Evolutionary conservation across 2,329 filamentous ascomycete species (phyloP), one percentile per base, ranked within the genome.

Genomic region (Alternaria solani): DNA sequence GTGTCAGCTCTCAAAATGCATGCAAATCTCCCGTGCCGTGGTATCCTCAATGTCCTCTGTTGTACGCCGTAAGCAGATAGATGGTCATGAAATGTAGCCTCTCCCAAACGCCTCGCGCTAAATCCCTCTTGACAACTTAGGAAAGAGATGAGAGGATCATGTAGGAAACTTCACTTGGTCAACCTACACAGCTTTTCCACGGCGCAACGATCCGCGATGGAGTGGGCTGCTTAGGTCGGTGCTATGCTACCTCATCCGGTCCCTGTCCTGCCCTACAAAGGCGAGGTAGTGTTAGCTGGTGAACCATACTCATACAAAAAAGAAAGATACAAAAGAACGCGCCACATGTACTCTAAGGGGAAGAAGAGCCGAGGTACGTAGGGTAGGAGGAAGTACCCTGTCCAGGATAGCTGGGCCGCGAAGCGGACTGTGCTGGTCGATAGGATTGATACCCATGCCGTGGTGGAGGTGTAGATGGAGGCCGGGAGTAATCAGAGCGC

Each of bases 181-280:
- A 51, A 30, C 36, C 46, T 46, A n/a, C 25, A 38, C 16, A 53
- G 26, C 7, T 7, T 43, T 11, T 46, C 38, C 38, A 16, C 12
- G 28, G 43, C 28, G 18, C 18, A 20, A 52, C n/a, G 32, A 39
- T 38, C 48, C 43, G 23, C 11, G 7, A 23, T 14, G 39, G 55
- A 53, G 42, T 36, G 28, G 26, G 44, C 28, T 25, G 54, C 43
- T 43, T 54, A 56, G 44, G 44, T 36, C 26, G 16, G 23, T 49
- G 61, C 28, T 42, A 36, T 51, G 36, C 39, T 58, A 55, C 41
- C 46, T 42, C 7, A 43, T 58, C 62, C 47, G 55, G 59, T 91
- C 28, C 57, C 62, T 51, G 58, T 58, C 63, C 61, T 66, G 43
- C 57, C 57, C 70, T 73, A 61, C 57, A 56, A 58, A 44, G 36